Conservation (phyloP, 73 alveolate species). For the Paramecium bursaria region DNA sequence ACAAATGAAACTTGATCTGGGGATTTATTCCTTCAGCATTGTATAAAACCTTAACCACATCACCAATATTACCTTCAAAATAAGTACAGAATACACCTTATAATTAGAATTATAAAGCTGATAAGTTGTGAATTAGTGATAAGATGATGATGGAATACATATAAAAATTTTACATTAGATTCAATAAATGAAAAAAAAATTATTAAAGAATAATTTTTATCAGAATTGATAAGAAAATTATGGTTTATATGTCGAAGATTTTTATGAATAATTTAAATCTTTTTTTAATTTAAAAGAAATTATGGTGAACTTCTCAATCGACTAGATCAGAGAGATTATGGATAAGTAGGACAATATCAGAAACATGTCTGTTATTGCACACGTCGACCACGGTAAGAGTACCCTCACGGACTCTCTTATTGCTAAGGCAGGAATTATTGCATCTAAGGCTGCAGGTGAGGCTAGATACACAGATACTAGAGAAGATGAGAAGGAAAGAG, state of each 20-base stretch:
- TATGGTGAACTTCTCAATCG: constrained; percentile 98
- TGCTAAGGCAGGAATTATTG: constrained; percentile 98
- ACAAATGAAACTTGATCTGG: too few species aligned
- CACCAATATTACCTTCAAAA: too few species aligned
- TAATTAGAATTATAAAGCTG: too few species aligned
- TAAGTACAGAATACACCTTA: too few species aligned
- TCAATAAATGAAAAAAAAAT: too few species aligned
- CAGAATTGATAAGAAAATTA: background rate
- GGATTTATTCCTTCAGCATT: too few species aligned
- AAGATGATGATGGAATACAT: too few species aligned
- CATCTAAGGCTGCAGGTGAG: constrained; percentile 97
- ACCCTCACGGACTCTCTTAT: constrained; percentile 96
- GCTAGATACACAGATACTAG: constrained; percentile 99
- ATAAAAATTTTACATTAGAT: background rate
- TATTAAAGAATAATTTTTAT: too few species aligned
- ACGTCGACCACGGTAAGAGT: constrained; percentile 99
- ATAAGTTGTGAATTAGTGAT: too few species aligned
- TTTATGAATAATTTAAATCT: background rate
- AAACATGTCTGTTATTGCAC: constrained; percentile 98
- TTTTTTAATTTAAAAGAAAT: background rate
- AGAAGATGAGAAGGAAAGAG: constrained; percentile 99
- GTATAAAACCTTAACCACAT: too few species aligned
- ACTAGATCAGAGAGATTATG: constrained; percentile 97
- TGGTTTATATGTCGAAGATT: background rate
- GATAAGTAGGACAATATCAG: constrained; percentile 97